Base-by-base conservation (phyloP, 768 basidiomycete genomes). In the Naganishia randhawae region DNA sequence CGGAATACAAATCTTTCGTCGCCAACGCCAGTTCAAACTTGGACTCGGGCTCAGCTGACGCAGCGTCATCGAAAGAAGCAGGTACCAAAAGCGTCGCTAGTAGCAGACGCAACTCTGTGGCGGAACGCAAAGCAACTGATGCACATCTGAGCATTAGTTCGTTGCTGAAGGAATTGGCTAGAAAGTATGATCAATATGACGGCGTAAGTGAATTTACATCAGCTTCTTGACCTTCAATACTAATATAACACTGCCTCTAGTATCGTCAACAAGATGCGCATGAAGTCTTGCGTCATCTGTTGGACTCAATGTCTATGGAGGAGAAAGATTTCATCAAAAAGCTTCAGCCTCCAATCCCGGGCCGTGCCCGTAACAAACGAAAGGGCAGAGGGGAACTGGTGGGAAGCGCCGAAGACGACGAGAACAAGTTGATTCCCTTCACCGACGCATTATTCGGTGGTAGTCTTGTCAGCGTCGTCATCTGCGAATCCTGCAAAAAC, bases 201-300 rank as follows among this genome's bases (percentile, higher is more conserved):
- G 93, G 94, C 75, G 78, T 79, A 33, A 32, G 77, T 69, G 22
- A n/a, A n/a, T n/a, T 6, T 0, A 11, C 22, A 7, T 61, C 9
- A 51, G 16, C 16, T n/a, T 35, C 39, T 0, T 1, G 13, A 16
- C 8, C 14, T 29, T 32, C 13, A 7, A 9, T 19, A 31, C 29
- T 29, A 37, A 31, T 50, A 37, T 66, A 6, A 62, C 41, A 13
- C 17, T 6, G 35, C 22, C 22, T 11, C 17, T 53, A 79, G 75
- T 94, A 93, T 78, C 87, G 89, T 9, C 94, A 98, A 78, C 94
- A 96, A 78, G 94, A 98, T 75, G 91, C 93, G 27, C 94, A 96
- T 77, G 94, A 98, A 81, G 88, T 95, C 70, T 81, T 97, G 29
- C 84, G 91, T 37, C 92, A 93, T 71, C 82, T 97, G 68, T 82